Evolutionary conservation across 306 rosid genomes (phyloP), one percentile per base, ranked within the genome.

Genomic region (peach (Prunus persica)): DNA sequence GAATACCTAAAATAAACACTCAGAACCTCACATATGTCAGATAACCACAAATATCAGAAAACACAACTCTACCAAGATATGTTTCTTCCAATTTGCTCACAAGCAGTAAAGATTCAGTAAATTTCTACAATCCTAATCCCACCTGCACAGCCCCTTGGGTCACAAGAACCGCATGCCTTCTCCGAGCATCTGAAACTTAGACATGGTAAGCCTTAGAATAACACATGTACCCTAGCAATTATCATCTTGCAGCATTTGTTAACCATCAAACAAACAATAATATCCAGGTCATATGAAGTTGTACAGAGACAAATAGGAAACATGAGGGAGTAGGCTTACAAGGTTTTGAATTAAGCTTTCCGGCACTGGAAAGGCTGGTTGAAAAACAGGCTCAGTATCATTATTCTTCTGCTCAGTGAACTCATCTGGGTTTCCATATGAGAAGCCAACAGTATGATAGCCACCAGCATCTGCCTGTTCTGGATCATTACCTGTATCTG

Each of bases 181-280:
- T 93, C 92, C 93, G 60, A 89, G 90, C 88, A 93, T 93, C 96
- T 93, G 98, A 93, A 93, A 93, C 98, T 93, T 90, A 93, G 98
- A 93, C 98, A 93, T 85, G 81, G 77, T 86, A 90, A 90, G 90
- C 97, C 98, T 93, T 90, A 93, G 98, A 90, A 89, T 80, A 89
- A 86, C 87, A 93, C 82, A 87, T 87, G 96, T 87, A 89, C 90
- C 86, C 89, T 85, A 87, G 86, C 91, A 85, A 79, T 89, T 90
- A 86, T 76, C 96, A 87, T 87, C 89, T 86, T 87, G 83, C 86
- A 87, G 87, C 89, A 87, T 43, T 69, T 87, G 89, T 81, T 80
- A 83, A 71, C 82, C 58, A 75, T 76, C 77, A 79, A 82, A 57
- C 80, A 78, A 75, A 72, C 86, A 84, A 82, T 74, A 76, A 77